Percentiles rank a stretch among this genome's conserved stretches.
phyloP scores from a whole-genome alignment of 768 basidiomycete species.

The Phanerochaete sordida region DNA sequence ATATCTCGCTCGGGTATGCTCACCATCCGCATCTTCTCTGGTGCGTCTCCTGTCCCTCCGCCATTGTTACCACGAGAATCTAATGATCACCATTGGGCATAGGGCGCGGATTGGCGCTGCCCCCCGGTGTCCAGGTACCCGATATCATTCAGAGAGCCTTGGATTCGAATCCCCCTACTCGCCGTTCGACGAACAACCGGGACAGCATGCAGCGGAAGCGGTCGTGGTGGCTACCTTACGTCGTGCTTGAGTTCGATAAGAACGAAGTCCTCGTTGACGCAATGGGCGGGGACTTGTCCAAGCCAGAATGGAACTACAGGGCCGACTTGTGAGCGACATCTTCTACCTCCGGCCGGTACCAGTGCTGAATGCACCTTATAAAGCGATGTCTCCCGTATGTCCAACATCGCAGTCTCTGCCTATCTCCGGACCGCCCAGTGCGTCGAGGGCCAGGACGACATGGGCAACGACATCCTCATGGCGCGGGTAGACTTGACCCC shows the following conservation, averaged over 20 bases:
- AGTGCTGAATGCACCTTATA: neutral
- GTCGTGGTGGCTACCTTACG: slow-evolving; percentile 93
- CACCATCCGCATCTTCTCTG: slow-evolving; percentile 93
- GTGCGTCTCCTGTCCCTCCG: slow-evolving; percentile 35
- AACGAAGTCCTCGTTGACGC: slow-evolving; percentile 97
- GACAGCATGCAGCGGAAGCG: slow-evolving; percentile 93
- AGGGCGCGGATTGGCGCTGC: slow-evolving; percentile 81
- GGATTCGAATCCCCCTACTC: slow-evolving; percentile 49
- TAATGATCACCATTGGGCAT: slow-evolving; percentile 2
- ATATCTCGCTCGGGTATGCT: slow-evolving; percentile 86
- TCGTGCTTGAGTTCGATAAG: slow-evolving; percentile 97
- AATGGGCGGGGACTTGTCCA: slow-evolving; percentile 86
- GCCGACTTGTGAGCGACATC: slow-evolving; percentile 77
- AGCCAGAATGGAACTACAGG: slow-evolving; percentile 93
- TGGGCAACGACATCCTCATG: slow-evolving; percentile 96
- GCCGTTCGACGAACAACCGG: slow-evolving; percentile 67
- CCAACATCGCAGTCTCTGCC: slow-evolving; percentile 87
- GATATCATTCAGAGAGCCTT: slow-evolving; percentile 83
- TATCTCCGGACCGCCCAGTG: slow-evolving; percentile 83
- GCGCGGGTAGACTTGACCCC: slow-evolving; percentile 91
- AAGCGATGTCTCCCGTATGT: slow-evolving; percentile 93
- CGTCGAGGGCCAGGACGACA: slow-evolving; percentile 77
- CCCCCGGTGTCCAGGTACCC: slow-evolving; percentile 76
- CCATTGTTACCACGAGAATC: neutral
- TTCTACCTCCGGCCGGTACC: slow-evolving; percentile 18